phyloP scores from a whole-genome alignment of 441 rosid species.

The Croton setiger region DNA sequence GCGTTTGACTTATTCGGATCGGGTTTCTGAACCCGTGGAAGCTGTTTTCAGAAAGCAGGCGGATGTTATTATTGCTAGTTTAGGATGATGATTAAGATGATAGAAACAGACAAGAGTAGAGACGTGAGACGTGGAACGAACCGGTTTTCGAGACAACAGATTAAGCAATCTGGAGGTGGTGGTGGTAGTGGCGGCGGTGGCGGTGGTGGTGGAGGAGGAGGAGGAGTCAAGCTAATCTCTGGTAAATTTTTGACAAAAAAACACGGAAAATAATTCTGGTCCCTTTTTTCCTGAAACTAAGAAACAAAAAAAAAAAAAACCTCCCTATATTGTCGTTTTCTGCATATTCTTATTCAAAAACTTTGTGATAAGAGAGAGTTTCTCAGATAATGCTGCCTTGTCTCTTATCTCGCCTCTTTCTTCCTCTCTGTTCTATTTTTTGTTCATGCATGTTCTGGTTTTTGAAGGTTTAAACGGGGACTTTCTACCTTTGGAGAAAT shows the following conservation, averaged over 20 bases:
- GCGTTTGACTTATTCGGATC: conserved; percentile 28
- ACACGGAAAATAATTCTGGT: background rate
- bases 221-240: conserved; percentile 38
- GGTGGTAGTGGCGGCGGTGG: background rate
- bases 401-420: conserved; percentile 17
- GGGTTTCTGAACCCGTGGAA: conserved; percentile 23
- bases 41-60: conserved; percentile 18
- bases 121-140: conserved; percentile 57
- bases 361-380: conserved; percentile 35
- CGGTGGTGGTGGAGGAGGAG: background rate
- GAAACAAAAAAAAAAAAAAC: conserved; percentile 35
- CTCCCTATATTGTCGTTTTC: conserved; percentile 36
- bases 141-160: conserved; percentile 48
- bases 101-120: conserved; percentile 54
- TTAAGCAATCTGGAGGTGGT: conserved; percentile 35
- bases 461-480: conserved; percentile 26
- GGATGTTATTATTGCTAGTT: conserved; percentile 8
- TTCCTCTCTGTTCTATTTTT: conserved; percentile 5
- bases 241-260: conserved; percentile 40
- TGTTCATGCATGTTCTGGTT: conserved; percentile 16
- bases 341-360: conserved; percentile 14
- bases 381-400: conserved; percentile 25
- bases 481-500: conserved; percentile 40
- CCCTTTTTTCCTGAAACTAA: conserved; percentile 14
- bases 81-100: conserved; percentile 21